phyloP scores from a whole-genome alignment of 2,329 filamentous ascomycete species.

The Fusarium sp. region DNA sequence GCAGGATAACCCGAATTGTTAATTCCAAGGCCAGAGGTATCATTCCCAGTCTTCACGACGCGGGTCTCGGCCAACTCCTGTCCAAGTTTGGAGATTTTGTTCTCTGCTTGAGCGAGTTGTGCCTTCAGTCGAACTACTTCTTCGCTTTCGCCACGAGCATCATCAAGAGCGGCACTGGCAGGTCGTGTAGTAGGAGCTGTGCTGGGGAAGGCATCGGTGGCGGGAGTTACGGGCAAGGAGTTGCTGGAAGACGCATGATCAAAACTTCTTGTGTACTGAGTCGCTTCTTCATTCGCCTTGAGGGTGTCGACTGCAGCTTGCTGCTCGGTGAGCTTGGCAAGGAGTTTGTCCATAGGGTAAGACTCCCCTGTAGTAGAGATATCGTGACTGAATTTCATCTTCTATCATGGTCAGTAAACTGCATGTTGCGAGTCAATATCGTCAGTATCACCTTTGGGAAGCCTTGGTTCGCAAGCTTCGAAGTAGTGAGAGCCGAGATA shows the following conservation, averaged over 20 bases:
- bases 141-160: slow-evolving; percentile 57
- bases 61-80: slow-evolving; percentile 76
- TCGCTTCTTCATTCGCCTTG: slow-evolving; percentile 56
- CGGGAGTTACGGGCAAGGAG: slow-evolving; percentile 72
- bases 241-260: slow-evolving; percentile 66
- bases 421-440: neutral
- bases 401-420: slow-evolving; percentile 52
- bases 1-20: slow-evolving; percentile 38
- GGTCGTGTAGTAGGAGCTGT: slow-evolving; percentile 64
- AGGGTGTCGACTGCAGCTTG: slow-evolving; percentile 66
- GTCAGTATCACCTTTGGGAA: slow-evolving; percentile 61
- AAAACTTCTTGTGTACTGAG: slow-evolving; percentile 50
- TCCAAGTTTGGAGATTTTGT: slow-evolving; percentile 76
- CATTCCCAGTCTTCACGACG: slow-evolving; percentile 65
- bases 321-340: slow-evolving; percentile 80
- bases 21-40: slow-evolving; percentile 38
- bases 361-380: slow-evolving; percentile 51
- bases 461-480: slow-evolving; percentile 67
- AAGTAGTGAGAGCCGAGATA: slow-evolving; percentile 62
- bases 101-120: slow-evolving; percentile 77
- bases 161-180: slow-evolving; percentile 63
- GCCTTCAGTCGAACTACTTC: slow-evolving; percentile 76
- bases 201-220: slow-evolving; percentile 64
- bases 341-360: slow-evolving; percentile 76
- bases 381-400: slow-evolving; percentile 62